These are phyloP conservation scores for Plantago elongata DNA, from an alignment of 257 asterid genomes.

Conservation along the genomic window DNA sequence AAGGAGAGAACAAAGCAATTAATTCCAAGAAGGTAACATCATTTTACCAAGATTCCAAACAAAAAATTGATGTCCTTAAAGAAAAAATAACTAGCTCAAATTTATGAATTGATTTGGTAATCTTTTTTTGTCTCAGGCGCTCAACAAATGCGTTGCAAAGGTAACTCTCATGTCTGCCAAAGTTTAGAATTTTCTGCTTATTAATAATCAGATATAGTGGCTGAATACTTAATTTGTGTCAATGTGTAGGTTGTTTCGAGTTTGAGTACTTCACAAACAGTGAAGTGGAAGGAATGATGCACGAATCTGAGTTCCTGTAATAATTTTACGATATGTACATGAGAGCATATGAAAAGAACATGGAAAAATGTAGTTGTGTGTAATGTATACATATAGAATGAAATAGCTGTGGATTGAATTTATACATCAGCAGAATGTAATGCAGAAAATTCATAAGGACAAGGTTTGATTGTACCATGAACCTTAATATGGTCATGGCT, in stretches of 20 bases:
- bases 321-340: background rate
- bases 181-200: slow-evolving; percentile 4
- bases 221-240: background rate
- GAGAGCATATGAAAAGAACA: no score
- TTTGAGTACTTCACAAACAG: slow-evolving; percentile 25
- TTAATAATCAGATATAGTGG: background rate
- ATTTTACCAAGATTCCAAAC: background rate
- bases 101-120: background rate
- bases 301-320: background rate
- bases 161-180: slow-evolving; percentile 23
- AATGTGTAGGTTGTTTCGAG: slow-evolving; percentile 56
- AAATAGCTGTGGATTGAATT: no score
- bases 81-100: background rate
- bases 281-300: background rate
- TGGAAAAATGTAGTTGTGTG: no score
- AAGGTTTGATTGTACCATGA: no score
- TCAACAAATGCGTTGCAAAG: slow-evolving; percentile 47
- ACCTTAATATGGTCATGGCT: no score
- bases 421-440: no score
- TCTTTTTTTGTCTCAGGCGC: slow-evolving; percentile 41
- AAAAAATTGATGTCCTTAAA: background rate
- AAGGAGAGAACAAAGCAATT: slow-evolving; percentile 50
- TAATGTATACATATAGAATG: no score
- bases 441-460: no score
- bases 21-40: slow-evolving; percentile 33